Conservation (phyloP, 208 protist species). For the Naegleria gruberi region DNA sequence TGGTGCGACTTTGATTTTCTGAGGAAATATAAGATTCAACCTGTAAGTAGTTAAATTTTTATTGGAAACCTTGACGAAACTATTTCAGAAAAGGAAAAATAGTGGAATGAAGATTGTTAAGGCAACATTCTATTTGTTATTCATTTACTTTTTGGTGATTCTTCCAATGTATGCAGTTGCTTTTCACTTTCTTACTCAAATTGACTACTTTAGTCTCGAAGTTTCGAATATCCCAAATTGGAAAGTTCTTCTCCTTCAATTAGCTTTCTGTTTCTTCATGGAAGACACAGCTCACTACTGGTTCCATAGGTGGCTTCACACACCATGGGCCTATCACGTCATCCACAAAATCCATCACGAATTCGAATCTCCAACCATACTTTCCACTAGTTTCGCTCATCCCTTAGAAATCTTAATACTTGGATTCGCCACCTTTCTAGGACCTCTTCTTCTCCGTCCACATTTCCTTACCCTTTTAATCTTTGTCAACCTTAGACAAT, state of each 20-base stretch:
- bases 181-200: background rate
- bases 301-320: slow-evolving; percentile 80
- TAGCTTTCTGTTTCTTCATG: slow-evolving; percentile 69
- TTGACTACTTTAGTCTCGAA: background rate
- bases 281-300: slow-evolving; percentile 84
- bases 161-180: background rate
- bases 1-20: background rate
- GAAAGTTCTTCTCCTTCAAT: background rate
- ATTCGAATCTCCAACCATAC: background rate
- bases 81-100: background rate
- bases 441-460: background rate
- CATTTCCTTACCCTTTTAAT: background rate
- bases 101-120: background rate
- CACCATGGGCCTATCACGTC: slow-evolving; percentile 68
- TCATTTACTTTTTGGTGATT: background rate
- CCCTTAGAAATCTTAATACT: background rate
- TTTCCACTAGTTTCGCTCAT: background rate
- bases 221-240: background rate
- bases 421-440: background rate
- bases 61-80: too few species aligned
- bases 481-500: background rate
- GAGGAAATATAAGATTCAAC: background rate
- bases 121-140: background rate
- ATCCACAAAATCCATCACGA: slow-evolving; percentile 81
- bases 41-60: too few species aligned